Percentiles rank a stretch among this genome's conserved stretches.
phyloP scores from a whole-genome alignment of 1,284 basidiomycete genomes.

The Cutaneotrichosporon cutaneum region DNA sequence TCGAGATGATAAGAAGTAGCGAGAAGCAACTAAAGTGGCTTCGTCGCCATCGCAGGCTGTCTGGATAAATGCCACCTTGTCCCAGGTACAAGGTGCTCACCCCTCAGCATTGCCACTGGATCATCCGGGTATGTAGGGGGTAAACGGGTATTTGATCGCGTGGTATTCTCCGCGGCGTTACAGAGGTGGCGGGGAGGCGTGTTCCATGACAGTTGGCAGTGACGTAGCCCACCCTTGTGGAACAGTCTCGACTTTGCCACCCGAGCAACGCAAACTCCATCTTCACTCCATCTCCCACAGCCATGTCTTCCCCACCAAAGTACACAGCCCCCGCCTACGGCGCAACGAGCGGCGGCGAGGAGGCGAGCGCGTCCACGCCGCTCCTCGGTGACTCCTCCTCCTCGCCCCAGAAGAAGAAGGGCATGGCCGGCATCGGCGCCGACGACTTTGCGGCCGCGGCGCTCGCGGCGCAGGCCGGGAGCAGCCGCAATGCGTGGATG shows the following conservation, averaged over 20 bases:
- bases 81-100: background rate
- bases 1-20: background rate
- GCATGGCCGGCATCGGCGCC: slow-evolving; percentile 7
- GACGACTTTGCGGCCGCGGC: slow-evolving; percentile 15
- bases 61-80: background rate
- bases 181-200: background rate
- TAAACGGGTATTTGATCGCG: slow-evolving; percentile 1
- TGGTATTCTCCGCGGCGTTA: slow-evolving; percentile 2
- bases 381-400: slow-evolving; percentile 29
- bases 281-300: background rate
- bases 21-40: background rate
- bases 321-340: slow-evolving; percentile 48
- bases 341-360: slow-evolving; percentile 24
- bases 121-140: background rate
- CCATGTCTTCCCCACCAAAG: slow-evolving; percentile 39
- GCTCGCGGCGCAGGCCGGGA: slow-evolving; percentile 10
- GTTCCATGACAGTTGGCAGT: background rate
- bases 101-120: background rate
- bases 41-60: background rate
- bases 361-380: slow-evolving; percentile 28
- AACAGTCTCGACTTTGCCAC: slow-evolving; percentile 4
- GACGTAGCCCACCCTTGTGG: background rate
- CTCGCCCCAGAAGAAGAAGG: slow-evolving; percentile 13
- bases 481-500: slow-evolving; percentile 44
- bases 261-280: background rate